These are phyloP conservation scores for Croton setiger DNA, from an alignment of 441 rosid genomes.

Conservation along the genomic window DNA sequence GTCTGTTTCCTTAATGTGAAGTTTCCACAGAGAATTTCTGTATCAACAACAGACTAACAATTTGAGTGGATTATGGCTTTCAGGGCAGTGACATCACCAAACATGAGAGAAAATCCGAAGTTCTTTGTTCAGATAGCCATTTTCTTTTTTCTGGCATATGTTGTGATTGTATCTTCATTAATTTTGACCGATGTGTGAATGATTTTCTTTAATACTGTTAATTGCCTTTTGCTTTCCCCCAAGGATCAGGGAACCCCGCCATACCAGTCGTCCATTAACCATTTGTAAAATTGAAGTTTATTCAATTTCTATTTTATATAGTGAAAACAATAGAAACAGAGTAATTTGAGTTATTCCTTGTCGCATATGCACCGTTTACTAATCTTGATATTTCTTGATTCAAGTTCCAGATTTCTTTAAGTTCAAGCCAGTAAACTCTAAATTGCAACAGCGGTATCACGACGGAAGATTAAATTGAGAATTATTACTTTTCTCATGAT, in stretches of 20 bases:
- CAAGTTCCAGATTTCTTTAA: not conserved
- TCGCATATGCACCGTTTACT: not conserved
- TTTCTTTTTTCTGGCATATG: constrained; percentile 89
- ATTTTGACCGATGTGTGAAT: constrained; percentile 79
- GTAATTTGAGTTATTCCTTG: constrained; percentile 1
- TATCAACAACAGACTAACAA: not conserved
- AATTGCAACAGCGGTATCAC: no score
- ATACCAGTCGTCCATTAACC: constrained; percentile 11
- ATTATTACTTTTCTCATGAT: no score
- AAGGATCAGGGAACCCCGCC: constrained; percentile 6
- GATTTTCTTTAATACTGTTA: not conserved
- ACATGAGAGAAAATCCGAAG: constrained; percentile 99
- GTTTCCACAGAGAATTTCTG: not conserved
- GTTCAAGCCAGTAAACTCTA: no score
- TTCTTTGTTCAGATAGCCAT: constrained; percentile 79
- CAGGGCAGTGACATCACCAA: constrained; percentile 98
- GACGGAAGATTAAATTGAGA: no score
- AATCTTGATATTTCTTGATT: not conserved
- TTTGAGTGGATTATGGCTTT: constrained; percentile 18
- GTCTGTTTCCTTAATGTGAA: not conserved
- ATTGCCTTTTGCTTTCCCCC: not conserved
- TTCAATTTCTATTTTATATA: constrained; percentile 14
- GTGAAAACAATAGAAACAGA: constrained; percentile 19
- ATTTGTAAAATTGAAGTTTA: constrained; percentile 9
- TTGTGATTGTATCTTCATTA: constrained; percentile 88